Conservation (phyloP, 805 yeast species). For the Yamadazyma sp. region DNA sequence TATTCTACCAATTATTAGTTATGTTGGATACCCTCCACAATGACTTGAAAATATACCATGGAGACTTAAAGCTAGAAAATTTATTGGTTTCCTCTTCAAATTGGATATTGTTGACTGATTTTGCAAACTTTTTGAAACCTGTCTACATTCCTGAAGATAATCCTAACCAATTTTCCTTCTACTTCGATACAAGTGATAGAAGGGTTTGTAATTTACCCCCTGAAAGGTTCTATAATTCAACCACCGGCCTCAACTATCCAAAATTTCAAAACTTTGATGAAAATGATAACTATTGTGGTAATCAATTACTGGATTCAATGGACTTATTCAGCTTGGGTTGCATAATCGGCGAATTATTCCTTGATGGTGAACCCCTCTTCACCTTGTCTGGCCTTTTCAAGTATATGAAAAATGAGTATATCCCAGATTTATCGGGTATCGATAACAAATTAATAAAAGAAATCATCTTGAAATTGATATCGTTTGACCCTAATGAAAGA, state of each 20-base stretch:
- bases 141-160: constrained; percentile 84
- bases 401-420: constrained; percentile 66
- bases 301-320: constrained; percentile 55
- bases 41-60: constrained; percentile 60
- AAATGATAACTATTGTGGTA: constrained; percentile 17
- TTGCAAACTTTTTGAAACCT: constrained; percentile 77
- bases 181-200: constrained; percentile 85
- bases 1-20: constrained; percentile 74
- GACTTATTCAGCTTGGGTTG: constrained; percentile 85
- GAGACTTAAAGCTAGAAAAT: constrained; percentile 91
- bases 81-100: constrained; percentile 84
- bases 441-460: constrained; percentile 48
- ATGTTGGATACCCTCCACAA: constrained; percentile 64
- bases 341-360: constrained; percentile 82
- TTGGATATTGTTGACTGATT: constrained; percentile 81
- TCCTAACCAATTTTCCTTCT: constrained; percentile 88
- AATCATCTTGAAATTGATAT: constrained; percentile 62
- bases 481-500: constrained; percentile 60
- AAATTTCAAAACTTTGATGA: constrained; percentile 20
- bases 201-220: constrained; percentile 92
- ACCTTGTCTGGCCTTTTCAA: constrained; percentile 84
- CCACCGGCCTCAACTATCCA: constrained; percentile 17
- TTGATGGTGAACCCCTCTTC: constrained; percentile 85
- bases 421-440: constrained; percentile 60
- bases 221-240: constrained; percentile 63